A percentile compares a stretch with the other conserved stretches of the same genome.
Evolutionary conservation across 805 yeast genomes (phyloP).

Genomic region (Blastobotrys mokoenaii): DNA sequence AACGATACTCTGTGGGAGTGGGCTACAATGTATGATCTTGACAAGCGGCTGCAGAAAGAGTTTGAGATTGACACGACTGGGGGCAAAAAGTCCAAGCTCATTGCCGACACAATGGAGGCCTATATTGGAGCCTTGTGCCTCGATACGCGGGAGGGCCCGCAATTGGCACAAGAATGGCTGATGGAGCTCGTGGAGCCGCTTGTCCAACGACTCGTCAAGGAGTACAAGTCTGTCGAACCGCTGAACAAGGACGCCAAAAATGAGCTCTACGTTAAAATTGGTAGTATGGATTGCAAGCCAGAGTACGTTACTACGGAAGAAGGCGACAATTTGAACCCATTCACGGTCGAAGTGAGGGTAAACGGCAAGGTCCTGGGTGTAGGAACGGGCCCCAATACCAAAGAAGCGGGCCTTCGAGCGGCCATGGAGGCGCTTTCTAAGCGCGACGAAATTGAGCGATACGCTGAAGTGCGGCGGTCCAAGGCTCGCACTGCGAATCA

Average conservation of each 20-base stretch:
- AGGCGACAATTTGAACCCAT: constrained; percentile 37
- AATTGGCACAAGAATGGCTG: constrained; percentile 27
- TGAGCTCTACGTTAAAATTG: constrained; percentile 61
- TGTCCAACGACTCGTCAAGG: constrained; percentile 29
- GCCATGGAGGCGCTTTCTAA: constrained; percentile 72
- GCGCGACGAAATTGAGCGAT: constrained; percentile 52
- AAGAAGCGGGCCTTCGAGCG: constrained; percentile 76
- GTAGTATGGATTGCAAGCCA: constrained; percentile 61
- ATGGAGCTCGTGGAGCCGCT: constrained; percentile 26
- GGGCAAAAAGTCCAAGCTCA: constrained; percentile 41
- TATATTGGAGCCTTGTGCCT: constrained; percentile 77
- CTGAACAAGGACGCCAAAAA: constrained; percentile 63
- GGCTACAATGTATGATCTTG: constrained; percentile 47
- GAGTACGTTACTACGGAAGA: constrained; percentile 41
- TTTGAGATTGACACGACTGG: constrained; percentile 8
- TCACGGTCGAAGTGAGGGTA: constrained; percentile 57
- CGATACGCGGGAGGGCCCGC: constrained; percentile 38
- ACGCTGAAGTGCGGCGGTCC: constrained; percentile 44
- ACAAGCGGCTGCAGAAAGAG: constrained; percentile 10
- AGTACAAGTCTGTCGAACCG: constrained; percentile 25
- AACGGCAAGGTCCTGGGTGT: constrained; percentile 57
- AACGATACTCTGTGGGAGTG: constrained; percentile 66
- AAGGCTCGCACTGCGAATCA: constrained; percentile 4
- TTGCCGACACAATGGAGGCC: constrained; percentile 91
- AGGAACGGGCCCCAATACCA: constrained; percentile 61